Evolutionary conservation across 306 rosid genomes (phyloP).

Genomic region (Cicer cuneatum): DNA sequence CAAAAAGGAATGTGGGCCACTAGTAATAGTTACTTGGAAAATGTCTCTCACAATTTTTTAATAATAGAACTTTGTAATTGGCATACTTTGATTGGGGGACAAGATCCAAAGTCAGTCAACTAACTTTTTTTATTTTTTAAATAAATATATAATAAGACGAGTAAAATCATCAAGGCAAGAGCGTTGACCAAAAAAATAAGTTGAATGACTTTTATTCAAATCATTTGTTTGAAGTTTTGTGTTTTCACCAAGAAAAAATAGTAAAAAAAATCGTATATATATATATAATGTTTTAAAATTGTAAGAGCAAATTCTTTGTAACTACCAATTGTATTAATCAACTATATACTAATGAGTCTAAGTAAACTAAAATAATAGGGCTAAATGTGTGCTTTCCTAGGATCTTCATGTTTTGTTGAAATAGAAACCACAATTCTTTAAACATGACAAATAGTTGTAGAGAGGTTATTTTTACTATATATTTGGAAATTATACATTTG

Average conservation of each 20-base stretch:
- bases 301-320: conserved; percentile 1
- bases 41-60: background rate
- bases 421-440: too few species aligned
- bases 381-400: background rate
- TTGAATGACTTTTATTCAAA: too few species aligned
- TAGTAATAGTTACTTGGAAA: background rate
- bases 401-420: too few species aligned
- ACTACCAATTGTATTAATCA: conserved; percentile 13
- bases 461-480: too few species aligned
- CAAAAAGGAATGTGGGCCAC: background rate
- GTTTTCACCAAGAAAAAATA: too few species aligned
- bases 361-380: background rate
- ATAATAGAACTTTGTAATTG: background rate
- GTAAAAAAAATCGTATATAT: too few species aligned
- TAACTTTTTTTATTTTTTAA: background rate
- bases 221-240: background rate
- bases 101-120: conserved; percentile 41
- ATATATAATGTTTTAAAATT: too few species aligned
- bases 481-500: too few species aligned
- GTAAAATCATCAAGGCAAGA: background rate
- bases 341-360: background rate
- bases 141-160: background rate
- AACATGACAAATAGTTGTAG: too few species aligned
- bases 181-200: too few species aligned
- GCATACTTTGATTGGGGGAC: background rate